A percentile compares a stretch with the other conserved stretches of the same genome.
phyloP scores from a whole-genome alignment of 208 protist species.

The Trypanosoma cruzi region DNA sequence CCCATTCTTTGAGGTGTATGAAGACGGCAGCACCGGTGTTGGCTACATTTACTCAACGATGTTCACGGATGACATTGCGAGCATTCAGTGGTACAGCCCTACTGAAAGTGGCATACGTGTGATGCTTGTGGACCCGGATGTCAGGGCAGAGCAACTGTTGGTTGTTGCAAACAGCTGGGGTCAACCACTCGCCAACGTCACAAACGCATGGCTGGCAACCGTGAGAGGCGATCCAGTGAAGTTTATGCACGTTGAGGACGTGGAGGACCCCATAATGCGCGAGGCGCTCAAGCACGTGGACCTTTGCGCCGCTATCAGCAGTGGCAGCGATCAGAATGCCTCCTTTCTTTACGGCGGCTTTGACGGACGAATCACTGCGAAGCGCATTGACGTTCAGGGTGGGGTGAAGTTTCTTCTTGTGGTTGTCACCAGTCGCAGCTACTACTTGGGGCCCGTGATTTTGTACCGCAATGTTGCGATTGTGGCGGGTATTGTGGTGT shows the following conservation, averaged over 20 bases:
- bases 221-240: background rate
- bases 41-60: conserved; percentile 13
- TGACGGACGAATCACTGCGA: too few species aligned
- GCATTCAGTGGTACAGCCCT: conserved; percentile 8
- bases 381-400: too few species aligned
- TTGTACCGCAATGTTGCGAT: too few species aligned
- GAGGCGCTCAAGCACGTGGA: conserved; percentile 34
- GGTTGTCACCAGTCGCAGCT: too few species aligned
- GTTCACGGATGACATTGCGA: background rate
- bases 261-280: conserved; percentile 39
- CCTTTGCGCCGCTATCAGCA: conserved; percentile 6
- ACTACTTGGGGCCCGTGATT: too few species aligned
- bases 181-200: conserved; percentile 18
- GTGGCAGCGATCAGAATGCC: background rate
- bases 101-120: conserved; percentile 14
- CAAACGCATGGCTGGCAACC: conserved; percentile 8
- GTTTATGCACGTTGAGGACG: conserved; percentile 27
- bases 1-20: conserved; percentile 14
- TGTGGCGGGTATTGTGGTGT: too few species aligned
- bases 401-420: too few species aligned
- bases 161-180: conserved; percentile 34
- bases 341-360: too few species aligned
- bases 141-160: background rate
- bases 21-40: background rate
- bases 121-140: conserved; percentile 17